Evolutionary conservation across 2,329 filamentous ascomycete genomes (phyloP).

Genomic region (Fusarium clavum): DNA sequence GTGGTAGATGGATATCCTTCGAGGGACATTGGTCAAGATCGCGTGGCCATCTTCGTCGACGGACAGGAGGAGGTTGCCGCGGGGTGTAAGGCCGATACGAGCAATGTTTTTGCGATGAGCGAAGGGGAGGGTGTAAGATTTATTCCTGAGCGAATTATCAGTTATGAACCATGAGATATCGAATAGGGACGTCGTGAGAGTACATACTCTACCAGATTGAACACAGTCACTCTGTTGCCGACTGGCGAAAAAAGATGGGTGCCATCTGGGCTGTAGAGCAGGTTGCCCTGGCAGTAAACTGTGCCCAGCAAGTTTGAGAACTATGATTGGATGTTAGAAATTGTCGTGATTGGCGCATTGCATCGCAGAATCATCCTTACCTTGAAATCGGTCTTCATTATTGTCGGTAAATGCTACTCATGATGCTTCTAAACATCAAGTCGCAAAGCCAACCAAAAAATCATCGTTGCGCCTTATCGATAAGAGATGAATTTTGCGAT

Average conservation of each 20-base stretch:
- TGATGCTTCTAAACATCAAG: slow-evolving; percentile 46
- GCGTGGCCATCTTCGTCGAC: slow-evolving; percentile 95
- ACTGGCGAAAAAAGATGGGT: slow-evolving; percentile 96
- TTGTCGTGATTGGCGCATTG: rapidly evolving
- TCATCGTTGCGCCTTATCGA: slow-evolving; percentile 52
- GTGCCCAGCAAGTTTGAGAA: slow-evolving; percentile 99
- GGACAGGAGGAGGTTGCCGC: slow-evolving; percentile 90
- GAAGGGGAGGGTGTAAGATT: slow-evolving; percentile 87
- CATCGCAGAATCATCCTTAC: slow-evolving; percentile 59
- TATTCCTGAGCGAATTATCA: slow-evolving; percentile 72
- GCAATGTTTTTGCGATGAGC: slow-evolving; percentile 94
- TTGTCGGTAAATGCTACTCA: slow-evolving; percentile 61
- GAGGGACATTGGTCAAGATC: slow-evolving; percentile 89
- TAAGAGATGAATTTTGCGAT: slow-evolving; percentile 47
- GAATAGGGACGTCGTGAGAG: neutral
- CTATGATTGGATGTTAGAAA: slow-evolving; percentile 58
- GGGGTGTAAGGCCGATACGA: slow-evolving; percentile 86
- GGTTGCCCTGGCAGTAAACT: slow-evolving; percentile 97
- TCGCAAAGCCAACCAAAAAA: slow-evolving; percentile 48
- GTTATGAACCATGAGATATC: neutral
- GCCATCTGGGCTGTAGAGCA: slow-evolving; percentile 96
- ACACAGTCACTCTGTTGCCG: slow-evolving; percentile 94
- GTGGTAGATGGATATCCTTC: slow-evolving; percentile 88
- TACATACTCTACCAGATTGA: slow-evolving; percentile 91
- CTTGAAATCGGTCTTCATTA: slow-evolving; percentile 99